Evolutionary conservation across 169 alveolate genomes (phyloP).

Genomic region (Plasmodium blacklocki): DNA sequence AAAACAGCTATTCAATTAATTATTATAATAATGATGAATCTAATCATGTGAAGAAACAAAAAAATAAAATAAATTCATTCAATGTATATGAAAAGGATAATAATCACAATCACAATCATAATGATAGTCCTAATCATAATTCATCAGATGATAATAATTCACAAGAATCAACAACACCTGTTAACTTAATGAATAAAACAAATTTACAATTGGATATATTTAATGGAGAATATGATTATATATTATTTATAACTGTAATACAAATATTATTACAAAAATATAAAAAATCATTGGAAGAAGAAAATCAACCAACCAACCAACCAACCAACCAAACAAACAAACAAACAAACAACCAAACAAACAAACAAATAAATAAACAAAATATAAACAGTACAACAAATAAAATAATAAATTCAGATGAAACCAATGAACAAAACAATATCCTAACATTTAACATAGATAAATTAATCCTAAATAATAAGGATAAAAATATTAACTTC

Average conservation of each 20-base stretch:
- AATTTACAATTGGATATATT: slow-evolving; percentile 50
- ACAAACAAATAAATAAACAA: too few species aligned
- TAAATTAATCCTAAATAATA: slow-evolving; percentile 39
- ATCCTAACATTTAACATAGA: slow-evolving; percentile 42
- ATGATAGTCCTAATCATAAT: neutral
- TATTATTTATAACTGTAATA: slow-evolving; percentile 58
- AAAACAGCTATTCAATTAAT: neutral
- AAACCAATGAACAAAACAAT: slow-evolving; percentile 20
- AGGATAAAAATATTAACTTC: slow-evolving; percentile 57
- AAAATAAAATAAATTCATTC: neutral
- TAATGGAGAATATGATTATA: slow-evolving; percentile 70
- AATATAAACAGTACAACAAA: too few species aligned
- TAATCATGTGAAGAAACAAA: neutral
- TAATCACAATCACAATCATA: neutral
- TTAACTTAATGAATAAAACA: slow-evolving; percentile 12
- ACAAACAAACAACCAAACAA: too few species aligned
- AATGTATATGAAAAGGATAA: neutral
- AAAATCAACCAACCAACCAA: too few species aligned
- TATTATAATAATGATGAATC: neutral
- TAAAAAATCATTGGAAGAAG: slow-evolving; percentile 1
- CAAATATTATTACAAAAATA: slow-evolving; percentile 61
- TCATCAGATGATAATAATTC: neutral
- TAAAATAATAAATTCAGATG: too few species aligned
- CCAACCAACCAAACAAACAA: too few species aligned
- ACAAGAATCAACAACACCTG: neutral